phyloP scores from a whole-genome alignment of 441 rosid genomes.

The Arabidopsis lyrata region DNA sequence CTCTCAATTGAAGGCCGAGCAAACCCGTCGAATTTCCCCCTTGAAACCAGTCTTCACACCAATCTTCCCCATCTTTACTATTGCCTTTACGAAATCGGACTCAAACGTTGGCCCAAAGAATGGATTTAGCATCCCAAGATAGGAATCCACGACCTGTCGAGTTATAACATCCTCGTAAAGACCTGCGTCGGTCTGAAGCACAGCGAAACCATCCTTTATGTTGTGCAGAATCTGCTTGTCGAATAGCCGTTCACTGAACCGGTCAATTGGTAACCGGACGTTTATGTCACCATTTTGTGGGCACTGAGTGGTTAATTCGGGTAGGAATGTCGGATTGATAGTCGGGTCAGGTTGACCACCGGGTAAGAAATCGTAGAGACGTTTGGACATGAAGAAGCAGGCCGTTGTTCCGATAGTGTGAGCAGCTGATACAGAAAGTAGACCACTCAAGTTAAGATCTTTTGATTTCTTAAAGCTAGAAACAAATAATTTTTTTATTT shows the following conservation, averaged over 20 bases:
- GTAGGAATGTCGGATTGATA: slow-evolving; percentile 60
- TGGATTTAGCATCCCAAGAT: slow-evolving; percentile 43
- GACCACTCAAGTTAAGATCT: not conserved
- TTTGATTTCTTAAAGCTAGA: not conserved
- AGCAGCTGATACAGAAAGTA: slow-evolving; percentile 55
- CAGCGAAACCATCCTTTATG: slow-evolving; percentile 71
- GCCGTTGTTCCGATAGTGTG: slow-evolving; percentile 91
- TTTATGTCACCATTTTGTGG: slow-evolving; percentile 61
- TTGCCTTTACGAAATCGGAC: slow-evolving; percentile 64
- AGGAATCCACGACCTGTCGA: slow-evolving; percentile 53
- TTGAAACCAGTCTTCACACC: slow-evolving; percentile 53
- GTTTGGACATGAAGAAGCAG: slow-evolving; percentile 75
- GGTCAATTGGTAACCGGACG: slow-evolving; percentile 65
- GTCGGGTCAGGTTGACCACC: slow-evolving; percentile 63
- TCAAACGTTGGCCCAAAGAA: slow-evolving; percentile 46
- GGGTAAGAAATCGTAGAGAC: slow-evolving; percentile 65
- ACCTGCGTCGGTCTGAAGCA: slow-evolving; percentile 76
- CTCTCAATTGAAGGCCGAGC: slow-evolving; percentile 57
- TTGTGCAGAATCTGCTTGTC: slow-evolving; percentile 70
- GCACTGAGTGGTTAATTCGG: slow-evolving; percentile 54
- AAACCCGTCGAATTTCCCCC: slow-evolving; percentile 67
- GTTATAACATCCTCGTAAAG: slow-evolving; percentile 64
- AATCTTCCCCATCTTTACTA: slow-evolving; percentile 73
- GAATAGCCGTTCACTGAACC: slow-evolving; percentile 49
- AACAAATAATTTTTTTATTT: not conserved